Percentiles rank a stretch among this genome's conserved stretches.
Evolutionary conservation across 1,139 yeast species (phyloP).

Genomic region (Suhomyces guaymorum): DNA sequence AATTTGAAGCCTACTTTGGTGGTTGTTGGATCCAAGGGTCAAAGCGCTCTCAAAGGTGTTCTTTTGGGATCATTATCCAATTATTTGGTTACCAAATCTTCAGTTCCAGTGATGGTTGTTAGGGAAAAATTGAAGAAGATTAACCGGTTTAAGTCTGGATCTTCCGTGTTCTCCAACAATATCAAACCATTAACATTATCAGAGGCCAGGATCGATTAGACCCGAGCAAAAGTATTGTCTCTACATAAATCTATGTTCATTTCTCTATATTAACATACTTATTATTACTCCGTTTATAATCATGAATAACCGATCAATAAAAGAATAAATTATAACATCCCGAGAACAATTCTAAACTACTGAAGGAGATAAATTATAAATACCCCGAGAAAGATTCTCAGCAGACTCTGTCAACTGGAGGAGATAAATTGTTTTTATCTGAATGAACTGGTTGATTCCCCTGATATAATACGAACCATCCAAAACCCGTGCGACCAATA

Average conservation of each 20-base stretch:
- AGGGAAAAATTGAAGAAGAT: slow-evolving; percentile 78
- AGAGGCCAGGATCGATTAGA: slow-evolving; percentile 49
- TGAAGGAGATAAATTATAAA: too few relatives aligned
- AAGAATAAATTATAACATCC: too few relatives aligned
- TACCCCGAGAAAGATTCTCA: too few relatives aligned
- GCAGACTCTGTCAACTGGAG: too few relatives aligned
- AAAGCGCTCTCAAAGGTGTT: slow-evolving; percentile 74
- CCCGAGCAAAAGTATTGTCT: background rate
- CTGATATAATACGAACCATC: too few relatives aligned
- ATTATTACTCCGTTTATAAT: background rate
- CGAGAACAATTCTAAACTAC: too few relatives aligned
- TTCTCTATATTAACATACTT: slow-evolving; percentile 2
- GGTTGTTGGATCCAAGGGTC: slow-evolving; percentile 79
- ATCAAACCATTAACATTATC: slow-evolving; percentile 52
- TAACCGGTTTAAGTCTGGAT: slow-evolving; percentile 53
- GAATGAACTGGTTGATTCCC: too few relatives aligned
- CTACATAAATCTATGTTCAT: slow-evolving; percentile 6
- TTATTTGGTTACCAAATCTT: slow-evolving; percentile 71
- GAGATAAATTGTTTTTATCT: too few relatives aligned
- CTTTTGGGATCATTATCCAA: slow-evolving; percentile 74
- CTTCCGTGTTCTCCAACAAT: slow-evolving; percentile 49
- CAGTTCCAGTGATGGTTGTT: slow-evolving; percentile 91
- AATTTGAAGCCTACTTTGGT: slow-evolving; percentile 82
- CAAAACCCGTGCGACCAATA: too few relatives aligned
- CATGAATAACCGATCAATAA: slow-evolving; percentile 2